Base-by-base conservation (phyloP, 805 yeast species). In the Lachancea meyersii region DNA sequence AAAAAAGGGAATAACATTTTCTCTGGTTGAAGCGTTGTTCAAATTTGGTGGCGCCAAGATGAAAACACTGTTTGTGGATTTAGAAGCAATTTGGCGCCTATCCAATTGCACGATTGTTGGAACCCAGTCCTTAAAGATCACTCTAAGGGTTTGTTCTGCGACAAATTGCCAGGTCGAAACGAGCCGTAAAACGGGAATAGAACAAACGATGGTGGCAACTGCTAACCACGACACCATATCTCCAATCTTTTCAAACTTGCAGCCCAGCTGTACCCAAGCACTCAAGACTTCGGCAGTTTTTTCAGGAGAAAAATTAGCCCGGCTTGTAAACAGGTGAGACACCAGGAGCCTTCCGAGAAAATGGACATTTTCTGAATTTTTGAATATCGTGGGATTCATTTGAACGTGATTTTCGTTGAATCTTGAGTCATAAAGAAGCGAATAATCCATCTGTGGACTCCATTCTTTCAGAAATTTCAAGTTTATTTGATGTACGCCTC, bases 221-320 rank as follows among this genome's bases (percentile, higher is more conserved):
- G 96, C 95, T 19, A 87, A 67, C 97, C 97, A 91, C 23, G 93
- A 81, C 0, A 88, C 89, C 89, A 87, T 86, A 58, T 91, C 95
- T 38, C 97, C 97, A 23, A 76, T 67, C 46, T 76, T 76, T 54
- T 86, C 93, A 48, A 91, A 75, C 21, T 70, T 67, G 48, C 82
- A 77, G 3, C 96, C 97, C 34, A 91, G 69, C 47, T 79, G 79
- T 33, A 89, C 83, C 97, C 97, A 91, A 57, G 79, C 82, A 36
- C 79, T 78, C 28, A 91, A 60, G 3, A 88, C 55, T 32, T 74
- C 64, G 0, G 94, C 94, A 45, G 93, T 72, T 23, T 61, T 58
- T 45, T 45, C 48, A 14, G 61, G 48, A 10, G 44, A 23, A n/a
- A 39, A 34, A 13, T 37, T 43, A 13, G 45, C 35, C 48, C 68